phyloP scores from a whole-genome alignment of 2,329 filamentous ascomycete species.

The Exophiala oligosperma region DNA sequence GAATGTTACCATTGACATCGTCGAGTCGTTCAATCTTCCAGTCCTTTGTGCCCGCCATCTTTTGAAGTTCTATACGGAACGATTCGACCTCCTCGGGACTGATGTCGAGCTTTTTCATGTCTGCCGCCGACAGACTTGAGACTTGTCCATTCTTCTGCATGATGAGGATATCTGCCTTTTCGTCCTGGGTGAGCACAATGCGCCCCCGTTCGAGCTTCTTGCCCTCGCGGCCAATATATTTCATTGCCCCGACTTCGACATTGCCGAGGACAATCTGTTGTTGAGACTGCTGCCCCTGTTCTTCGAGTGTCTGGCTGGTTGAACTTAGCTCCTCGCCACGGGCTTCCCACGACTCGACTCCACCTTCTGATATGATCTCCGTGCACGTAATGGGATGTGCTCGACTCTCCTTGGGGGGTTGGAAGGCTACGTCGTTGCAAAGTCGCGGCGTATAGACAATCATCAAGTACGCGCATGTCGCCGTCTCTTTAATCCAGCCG shows the following conservation, averaged over 20 bases:
- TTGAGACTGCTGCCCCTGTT: constrained; percentile 34
- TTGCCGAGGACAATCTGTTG: constrained; percentile 53
- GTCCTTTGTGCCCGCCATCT: constrained; percentile 66
- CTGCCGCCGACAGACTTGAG: constrained; percentile 62
- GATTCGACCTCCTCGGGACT: constrained; percentile 67
- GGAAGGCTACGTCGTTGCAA: constrained; percentile 83
- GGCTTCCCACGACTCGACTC: constrained; percentile 47
- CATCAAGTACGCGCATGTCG: constrained; percentile 91
- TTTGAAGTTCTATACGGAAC: constrained; percentile 67
- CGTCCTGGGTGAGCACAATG: constrained; percentile 53
- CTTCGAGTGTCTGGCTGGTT: constrained; percentile 32
- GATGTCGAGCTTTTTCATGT: constrained; percentile 68
- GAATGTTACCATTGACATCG: constrained; percentile 64
- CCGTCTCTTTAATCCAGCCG: constrained; percentile 88
- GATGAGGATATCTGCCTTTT: constrained; percentile 50
- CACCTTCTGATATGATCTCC: constrained; percentile 64
- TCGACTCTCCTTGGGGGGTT: constrained; percentile 74
- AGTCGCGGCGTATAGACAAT: constrained; percentile 85
- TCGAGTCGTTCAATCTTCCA: constrained; percentile 78
- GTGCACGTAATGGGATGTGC: constrained; percentile 76
- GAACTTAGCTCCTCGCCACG: constrained; percentile 31
- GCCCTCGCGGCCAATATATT: constrained; percentile 56
- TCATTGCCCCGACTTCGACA: constrained; percentile 59
- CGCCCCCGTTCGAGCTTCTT: constrained; percentile 58
- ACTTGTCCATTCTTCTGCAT: constrained; percentile 63